phyloP scores from a whole-genome alignment of 768 basidiomycete genomes.

The Xanthoconium stramineum region DNA sequence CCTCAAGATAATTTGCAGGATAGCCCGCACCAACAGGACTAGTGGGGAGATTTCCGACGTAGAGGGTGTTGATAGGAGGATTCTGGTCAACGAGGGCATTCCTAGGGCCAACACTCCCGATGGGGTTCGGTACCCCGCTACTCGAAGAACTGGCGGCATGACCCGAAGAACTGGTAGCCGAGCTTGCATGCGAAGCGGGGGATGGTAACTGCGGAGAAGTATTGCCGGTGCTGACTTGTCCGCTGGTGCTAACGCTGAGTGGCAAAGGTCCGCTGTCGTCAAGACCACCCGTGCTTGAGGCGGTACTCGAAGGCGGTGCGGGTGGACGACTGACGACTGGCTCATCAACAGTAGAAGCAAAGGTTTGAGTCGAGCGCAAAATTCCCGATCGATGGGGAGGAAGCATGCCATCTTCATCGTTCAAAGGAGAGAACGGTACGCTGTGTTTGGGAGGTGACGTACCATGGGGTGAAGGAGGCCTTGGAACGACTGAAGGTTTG shows the following conservation, averaged over 20 bases:
- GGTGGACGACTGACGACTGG: slow-evolving; percentile 28
- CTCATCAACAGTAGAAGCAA: slow-evolving; percentile 25
- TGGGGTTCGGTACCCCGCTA: slow-evolving; percentile 20
- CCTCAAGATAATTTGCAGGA: slow-evolving; percentile 81
- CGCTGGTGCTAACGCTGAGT: slow-evolving; percentile 49
- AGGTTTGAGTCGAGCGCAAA: slow-evolving; percentile 26
- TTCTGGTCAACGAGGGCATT: slow-evolving; percentile 75
- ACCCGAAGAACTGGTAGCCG: slow-evolving; percentile 39
- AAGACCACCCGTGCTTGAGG: slow-evolving; percentile 46
- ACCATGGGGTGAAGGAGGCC: slow-evolving; percentile 27
- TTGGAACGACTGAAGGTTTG: slow-evolving; percentile 21
- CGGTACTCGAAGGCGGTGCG: slow-evolving; percentile 35
- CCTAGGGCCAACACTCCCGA: slow-evolving; percentile 29
- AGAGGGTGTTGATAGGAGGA: slow-evolving; percentile 98
- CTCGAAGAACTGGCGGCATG: slow-evolving; percentile 31
- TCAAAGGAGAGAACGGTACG: slow-evolving; percentile 21
- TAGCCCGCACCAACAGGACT: slow-evolving; percentile 67
- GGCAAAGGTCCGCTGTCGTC: slow-evolving; percentile 26
- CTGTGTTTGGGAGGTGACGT: slow-evolving; percentile 25
- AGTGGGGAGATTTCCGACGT: slow-evolving; percentile 96
- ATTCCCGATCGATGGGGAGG: slow-evolving; percentile 29
- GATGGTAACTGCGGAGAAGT: slow-evolving; percentile 74
- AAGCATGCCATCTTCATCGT: slow-evolving; percentile 34
- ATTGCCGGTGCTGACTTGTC: slow-evolving; percentile 30
- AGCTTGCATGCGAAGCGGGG: slow-evolving; percentile 64